These are phyloP conservation scores for Diaporthe citri DNA, from an alignment of 2,329 filamentous ascomycete species.

Conservation along the genomic window DNA sequence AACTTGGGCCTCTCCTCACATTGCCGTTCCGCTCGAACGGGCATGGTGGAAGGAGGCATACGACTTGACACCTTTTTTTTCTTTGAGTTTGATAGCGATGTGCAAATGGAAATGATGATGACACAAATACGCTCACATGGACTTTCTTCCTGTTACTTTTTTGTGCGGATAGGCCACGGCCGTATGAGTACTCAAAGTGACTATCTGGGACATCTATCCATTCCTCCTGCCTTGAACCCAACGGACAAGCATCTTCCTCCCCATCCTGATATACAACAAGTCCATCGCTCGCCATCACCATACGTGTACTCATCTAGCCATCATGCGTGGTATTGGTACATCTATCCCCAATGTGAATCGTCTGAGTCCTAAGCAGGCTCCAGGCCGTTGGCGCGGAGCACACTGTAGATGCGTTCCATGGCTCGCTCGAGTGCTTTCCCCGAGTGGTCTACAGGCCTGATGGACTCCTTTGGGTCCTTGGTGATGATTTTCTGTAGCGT, in stretches of 20 bases:
- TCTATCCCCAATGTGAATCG: no score
- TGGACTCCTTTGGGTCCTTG: background rate
- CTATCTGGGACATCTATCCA: background rate
- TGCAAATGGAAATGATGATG: slow-evolving; percentile 18
- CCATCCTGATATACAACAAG: background rate
- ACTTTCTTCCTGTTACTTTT: no score
- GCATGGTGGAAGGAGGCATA: background rate
- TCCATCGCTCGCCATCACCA: background rate
- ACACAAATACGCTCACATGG: background rate
- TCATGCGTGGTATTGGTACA: background rate
- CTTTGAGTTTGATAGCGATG: slow-evolving; percentile 2
- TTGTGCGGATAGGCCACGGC: no score
- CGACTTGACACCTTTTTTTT: background rate
- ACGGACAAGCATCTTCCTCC: background rate
- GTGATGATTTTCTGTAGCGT: background rate
- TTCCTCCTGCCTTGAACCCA: background rate
- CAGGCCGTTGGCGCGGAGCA: background rate
- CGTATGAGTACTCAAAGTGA: background rate
- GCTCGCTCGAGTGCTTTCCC: background rate
- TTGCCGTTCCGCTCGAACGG: background rate
- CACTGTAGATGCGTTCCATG: background rate
- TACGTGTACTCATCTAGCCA: background rate
- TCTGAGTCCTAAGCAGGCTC: background rate
- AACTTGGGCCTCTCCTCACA: background rate
- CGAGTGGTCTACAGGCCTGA: no score